Evolutionary conservation across 306 rosid genomes (phyloP).

Genomic region (Rubus parviflorus): DNA sequence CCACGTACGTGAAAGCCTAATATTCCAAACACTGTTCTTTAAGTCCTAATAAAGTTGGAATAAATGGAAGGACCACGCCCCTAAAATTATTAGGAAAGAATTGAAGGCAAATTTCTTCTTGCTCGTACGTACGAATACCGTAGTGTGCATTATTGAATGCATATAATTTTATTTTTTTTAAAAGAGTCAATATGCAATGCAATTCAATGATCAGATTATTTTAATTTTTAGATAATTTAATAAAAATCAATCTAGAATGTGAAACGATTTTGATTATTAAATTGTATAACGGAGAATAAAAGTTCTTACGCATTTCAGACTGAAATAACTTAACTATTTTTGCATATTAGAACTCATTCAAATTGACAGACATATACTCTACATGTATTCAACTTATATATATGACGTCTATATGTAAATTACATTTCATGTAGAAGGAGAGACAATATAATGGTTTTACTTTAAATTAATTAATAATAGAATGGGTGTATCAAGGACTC

Average conservation of each 20-base stretch:
- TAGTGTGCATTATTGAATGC: neutral
- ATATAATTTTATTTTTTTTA: neutral
- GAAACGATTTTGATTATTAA: no score
- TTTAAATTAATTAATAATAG: neutral
- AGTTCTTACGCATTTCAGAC: no score
- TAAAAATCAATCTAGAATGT: no score
- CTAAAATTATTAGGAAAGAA: neutral
- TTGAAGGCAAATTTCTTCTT: neutral
- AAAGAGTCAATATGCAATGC: neutral
- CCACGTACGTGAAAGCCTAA: conserved; percentile 59
- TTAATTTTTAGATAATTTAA: no score
- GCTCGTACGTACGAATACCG: neutral
- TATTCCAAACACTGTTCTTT: conserved; percentile 15
- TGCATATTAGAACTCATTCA: neutral
- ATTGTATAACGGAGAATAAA: no score
- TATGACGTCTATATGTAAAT: no score
- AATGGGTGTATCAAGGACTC: conserved; percentile 38
- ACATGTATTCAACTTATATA: neutral
- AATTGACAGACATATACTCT: neutral
- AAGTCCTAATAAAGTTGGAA: conserved; percentile 40
- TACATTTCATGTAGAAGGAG: neutral
- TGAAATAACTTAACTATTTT: no score
- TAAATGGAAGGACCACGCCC: conserved; percentile 39
- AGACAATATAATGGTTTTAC: neutral
- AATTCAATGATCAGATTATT: neutral